A percentile compares a stretch with the other conserved stretches of the same genome.
These are phyloP conservation scores for Macrotyloma uniflorum DNA, from an alignment of 306 rosid genomes.

Conservation along the genomic window DNA sequence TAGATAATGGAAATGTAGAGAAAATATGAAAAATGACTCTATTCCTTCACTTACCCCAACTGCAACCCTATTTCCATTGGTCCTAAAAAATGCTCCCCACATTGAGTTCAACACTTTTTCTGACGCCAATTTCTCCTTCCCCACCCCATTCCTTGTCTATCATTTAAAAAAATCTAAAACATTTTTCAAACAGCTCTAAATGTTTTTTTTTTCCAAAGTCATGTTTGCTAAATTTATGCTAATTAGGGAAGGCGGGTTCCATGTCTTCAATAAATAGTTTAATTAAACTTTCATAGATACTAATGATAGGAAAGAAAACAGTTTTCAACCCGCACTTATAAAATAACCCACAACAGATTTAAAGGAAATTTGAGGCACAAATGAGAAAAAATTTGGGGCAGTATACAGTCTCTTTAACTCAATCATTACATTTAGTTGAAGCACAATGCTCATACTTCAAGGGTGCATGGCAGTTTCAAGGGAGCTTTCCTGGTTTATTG, in stretches of 20 bases:
- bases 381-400: background rate
- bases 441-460: background rate
- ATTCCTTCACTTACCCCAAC: conserved; percentile 5
- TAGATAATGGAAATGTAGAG: background rate
- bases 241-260: background rate
- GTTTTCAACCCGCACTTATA: background rate
- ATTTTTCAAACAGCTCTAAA: background rate
- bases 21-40: background rate
- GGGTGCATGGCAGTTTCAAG: background rate
- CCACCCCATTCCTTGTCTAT: background rate
- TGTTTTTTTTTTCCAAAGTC: background rate
- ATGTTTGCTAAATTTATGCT: background rate
- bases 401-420: background rate
- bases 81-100: background rate
- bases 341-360: background rate
- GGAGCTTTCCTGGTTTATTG: background rate
- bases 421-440: background rate
- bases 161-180: background rate
- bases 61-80: background rate
- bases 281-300: background rate
- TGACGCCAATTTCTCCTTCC: background rate
- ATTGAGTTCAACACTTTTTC: background rate
- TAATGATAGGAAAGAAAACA: background rate
- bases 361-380: background rate
- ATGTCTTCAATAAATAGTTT: background rate